Conservation (phyloP, 148 eudicot species). For the Rhododendron williamsianum region DNA sequence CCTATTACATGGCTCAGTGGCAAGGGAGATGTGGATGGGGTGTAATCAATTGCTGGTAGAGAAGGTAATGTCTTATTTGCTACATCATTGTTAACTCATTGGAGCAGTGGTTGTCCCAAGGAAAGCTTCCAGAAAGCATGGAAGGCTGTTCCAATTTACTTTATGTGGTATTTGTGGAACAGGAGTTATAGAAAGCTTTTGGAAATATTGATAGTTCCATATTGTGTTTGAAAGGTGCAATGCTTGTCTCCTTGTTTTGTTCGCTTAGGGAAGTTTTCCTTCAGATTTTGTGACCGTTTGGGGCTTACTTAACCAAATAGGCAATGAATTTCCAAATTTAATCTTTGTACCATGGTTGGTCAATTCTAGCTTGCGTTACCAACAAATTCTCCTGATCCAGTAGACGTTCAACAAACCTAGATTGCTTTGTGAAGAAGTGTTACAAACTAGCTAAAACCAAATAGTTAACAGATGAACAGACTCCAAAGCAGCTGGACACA, state of each 20-base stretch:
- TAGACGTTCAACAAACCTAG: conserved; percentile 4
- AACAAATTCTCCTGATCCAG: neutral
- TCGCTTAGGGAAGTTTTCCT: neutral
- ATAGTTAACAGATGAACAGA: neutral
- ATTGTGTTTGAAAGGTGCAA: neutral
- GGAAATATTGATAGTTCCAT: neutral
- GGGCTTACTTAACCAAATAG: neutral
- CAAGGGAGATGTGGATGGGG: neutral
- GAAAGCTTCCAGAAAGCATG: neutral
- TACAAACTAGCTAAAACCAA: neutral
- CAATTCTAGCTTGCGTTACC: neutral
- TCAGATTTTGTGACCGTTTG: neutral
- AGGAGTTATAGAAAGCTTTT: neutral
- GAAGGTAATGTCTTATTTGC: neutral
- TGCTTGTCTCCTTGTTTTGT: neutral
- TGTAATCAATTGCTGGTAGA: neutral
- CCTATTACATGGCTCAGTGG: neutral
- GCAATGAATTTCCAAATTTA: neutral
- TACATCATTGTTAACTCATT: neutral
- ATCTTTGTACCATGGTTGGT: neutral
- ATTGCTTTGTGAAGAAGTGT: neutral
- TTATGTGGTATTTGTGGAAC: neutral
- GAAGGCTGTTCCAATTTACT: neutral
- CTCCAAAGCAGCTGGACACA: neutral
- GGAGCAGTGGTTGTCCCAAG: neutral